These are phyloP conservation scores for Penicillium expansum DNA, from an alignment of 2,329 filamentous ascomycete genomes.

Conservation along the genomic window DNA sequence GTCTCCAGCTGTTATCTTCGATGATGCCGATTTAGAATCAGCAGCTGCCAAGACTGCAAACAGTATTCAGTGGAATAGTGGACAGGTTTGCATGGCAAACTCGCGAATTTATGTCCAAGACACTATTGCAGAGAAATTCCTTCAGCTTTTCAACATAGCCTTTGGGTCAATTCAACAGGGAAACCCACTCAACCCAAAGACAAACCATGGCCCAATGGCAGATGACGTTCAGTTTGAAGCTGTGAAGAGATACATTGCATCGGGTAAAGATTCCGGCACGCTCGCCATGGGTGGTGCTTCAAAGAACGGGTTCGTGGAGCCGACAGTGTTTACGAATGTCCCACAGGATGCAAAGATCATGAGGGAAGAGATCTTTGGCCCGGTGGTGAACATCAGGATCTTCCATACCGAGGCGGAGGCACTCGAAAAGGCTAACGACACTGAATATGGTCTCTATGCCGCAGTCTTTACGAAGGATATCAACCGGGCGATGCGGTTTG, in stretches of 20 bases:
- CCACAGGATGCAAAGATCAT: slow-evolving; percentile 39
- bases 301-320: slow-evolving; percentile 77
- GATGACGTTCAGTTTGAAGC: slow-evolving; percentile 79
- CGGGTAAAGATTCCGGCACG: slow-evolving; percentile 62
- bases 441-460: slow-evolving; percentile 31
- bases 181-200: slow-evolving; percentile 72
- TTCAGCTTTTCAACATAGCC: slow-evolving; percentile 71
- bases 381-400: slow-evolving; percentile 42
- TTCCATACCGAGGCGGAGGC: slow-evolving; percentile 54
- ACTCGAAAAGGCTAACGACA: slow-evolving; percentile 54
- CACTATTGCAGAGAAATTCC: slow-evolving; percentile 78
- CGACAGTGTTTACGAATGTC: slow-evolving; percentile 77
- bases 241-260: slow-evolving; percentile 72
- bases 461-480: slow-evolving; percentile 33
- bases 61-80: slow-evolving; percentile 55
- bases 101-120: slow-evolving; percentile 79
- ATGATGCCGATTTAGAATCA: slow-evolving; percentile 46
- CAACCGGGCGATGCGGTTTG: slow-evolving; percentile 28
- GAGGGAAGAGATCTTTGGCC: slow-evolving; percentile 46
- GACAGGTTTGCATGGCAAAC: slow-evolving; percentile 61
- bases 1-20: slow-evolving; percentile 35
- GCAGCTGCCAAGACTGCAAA: slow-evolving; percentile 43
- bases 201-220: slow-evolving; percentile 83
- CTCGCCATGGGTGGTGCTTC: slow-evolving; percentile 68
- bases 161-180: slow-evolving; percentile 70